These are phyloP conservation scores for Nitzschia sp. DNA, from an alignment of 108 stramenopile genomes.

Conservation along the genomic window DNA sequence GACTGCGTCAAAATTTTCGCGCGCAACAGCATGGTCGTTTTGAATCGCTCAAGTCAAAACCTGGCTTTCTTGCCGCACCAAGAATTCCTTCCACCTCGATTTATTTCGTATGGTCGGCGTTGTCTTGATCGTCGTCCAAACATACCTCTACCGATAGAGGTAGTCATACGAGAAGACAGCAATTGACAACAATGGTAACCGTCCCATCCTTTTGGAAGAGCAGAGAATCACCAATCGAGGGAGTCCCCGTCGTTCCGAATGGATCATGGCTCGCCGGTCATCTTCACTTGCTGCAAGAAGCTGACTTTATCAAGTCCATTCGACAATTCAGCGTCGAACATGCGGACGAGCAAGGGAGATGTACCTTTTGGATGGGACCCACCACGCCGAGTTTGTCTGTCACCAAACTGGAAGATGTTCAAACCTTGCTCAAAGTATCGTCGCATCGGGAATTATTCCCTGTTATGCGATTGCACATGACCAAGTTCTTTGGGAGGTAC, in stretches of 20 bases:
- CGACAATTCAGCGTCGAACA: constrained; percentile 9
- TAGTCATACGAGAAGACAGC: no score
- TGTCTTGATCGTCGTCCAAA: no score
- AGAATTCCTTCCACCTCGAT: no score
- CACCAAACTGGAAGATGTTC: constrained; percentile 17
- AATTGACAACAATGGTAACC: no score
- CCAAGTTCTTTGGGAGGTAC: constrained; percentile 19
- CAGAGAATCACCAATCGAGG: constrained; percentile 7
- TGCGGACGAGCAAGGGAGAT: constrained; percentile 30
- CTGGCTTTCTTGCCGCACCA: no score
- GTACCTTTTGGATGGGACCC: constrained; percentile 36
- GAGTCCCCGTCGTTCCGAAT: constrained; percentile 17
- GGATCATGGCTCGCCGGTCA: constrained; percentile 9
- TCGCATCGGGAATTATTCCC: constrained; percentile 7
- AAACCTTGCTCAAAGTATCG: constrained; percentile 12
- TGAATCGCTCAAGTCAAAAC: no score
- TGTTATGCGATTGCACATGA: constrained; percentile 18
- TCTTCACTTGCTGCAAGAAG: constrained; percentile 6
- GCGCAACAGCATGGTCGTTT: no score
- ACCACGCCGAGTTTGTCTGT: constrained; percentile 15
- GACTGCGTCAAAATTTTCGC: no score
- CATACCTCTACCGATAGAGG: no score
- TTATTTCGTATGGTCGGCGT: no score
- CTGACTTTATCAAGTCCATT: constrained; percentile 10
- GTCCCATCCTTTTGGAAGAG: neutral